Conservation (phyloP, 331 rosid species). For the Telfairia occidentalis region DNA sequence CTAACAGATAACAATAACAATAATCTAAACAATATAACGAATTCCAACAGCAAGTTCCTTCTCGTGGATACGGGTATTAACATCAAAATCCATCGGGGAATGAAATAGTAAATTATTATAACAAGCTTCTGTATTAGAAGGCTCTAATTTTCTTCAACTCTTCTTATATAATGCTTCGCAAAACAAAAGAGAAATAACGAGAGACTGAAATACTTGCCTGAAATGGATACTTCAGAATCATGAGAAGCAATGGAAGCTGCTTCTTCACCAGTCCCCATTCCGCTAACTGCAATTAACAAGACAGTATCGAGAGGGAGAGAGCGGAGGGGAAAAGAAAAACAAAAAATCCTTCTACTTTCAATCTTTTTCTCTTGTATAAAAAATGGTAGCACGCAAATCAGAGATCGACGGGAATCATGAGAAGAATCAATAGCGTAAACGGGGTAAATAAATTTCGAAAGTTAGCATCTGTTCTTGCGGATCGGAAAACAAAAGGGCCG, state of each 20-base stretch:
- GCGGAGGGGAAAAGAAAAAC: background rate
- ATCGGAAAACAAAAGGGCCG: background rate
- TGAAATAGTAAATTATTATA: background rate
- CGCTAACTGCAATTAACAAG: constrained; percentile 21
- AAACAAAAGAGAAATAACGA: background rate
- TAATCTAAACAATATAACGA: background rate
- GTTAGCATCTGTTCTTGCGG: background rate
- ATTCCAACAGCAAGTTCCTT: background rate
- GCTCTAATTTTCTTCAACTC: background rate
- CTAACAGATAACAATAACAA: background rate
- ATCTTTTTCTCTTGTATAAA: background rate
- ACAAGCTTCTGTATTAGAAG: background rate
- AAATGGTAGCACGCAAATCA: background rate
- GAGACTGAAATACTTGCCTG: constrained; percentile 26
- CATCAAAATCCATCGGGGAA: background rate
- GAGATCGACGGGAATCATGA: constrained; percentile 1
- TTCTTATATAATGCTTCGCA: background rate
- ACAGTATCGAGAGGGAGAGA: background rate
- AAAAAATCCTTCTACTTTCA: background rate
- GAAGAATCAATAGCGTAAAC: background rate
- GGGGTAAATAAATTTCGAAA: background rate
- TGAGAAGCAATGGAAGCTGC: constrained; percentile 19
- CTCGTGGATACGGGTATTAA: background rate
- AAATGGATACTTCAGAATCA: constrained; percentile 16
- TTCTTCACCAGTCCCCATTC: constrained; percentile 42